Percentiles rank a stretch among this genome's conserved stretches.
phyloP scores from a whole-genome alignment of 257 asterid species.

The Solanum megistacrolobum region DNA sequence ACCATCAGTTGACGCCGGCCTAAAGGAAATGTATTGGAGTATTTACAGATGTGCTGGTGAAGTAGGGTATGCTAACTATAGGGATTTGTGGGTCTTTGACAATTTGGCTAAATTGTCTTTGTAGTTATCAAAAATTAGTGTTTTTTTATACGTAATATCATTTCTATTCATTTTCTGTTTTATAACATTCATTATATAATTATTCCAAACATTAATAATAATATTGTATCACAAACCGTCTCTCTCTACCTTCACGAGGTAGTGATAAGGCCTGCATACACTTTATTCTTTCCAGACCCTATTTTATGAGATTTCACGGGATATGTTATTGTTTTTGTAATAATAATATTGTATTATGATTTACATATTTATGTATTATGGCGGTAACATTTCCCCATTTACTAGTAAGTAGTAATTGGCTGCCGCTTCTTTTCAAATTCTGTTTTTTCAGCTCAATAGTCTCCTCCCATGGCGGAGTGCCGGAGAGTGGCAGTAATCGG shows the following conservation, averaged over 20 bases:
- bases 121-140: neutral
- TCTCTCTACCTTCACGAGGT: too few species aligned
- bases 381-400: too few species aligned
- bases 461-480: neutral
- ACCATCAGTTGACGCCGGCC: constrained; percentile 12
- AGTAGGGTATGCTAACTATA: neutral
- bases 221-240: too few species aligned
- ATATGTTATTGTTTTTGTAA: too few species aligned
- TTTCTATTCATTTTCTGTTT: neutral
- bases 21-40: neutral
- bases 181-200: neutral
- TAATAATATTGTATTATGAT: too few species aligned
- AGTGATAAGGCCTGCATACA: too few species aligned
- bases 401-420: too few species aligned
- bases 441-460: neutral
- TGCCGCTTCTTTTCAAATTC: too few species aligned
- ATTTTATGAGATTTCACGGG: too few species aligned
- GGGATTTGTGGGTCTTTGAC: neutral
- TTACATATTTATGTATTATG: too few species aligned
- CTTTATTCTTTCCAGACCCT: too few species aligned
- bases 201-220: too few species aligned
- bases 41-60: constrained; percentile 2
- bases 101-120: neutral
- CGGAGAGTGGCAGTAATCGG: constrained; percentile 53
- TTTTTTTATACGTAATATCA: neutral